Evolutionary conservation across 345 rosid species (phyloP).

Genomic region (Noccaea caerulescens): DNA sequence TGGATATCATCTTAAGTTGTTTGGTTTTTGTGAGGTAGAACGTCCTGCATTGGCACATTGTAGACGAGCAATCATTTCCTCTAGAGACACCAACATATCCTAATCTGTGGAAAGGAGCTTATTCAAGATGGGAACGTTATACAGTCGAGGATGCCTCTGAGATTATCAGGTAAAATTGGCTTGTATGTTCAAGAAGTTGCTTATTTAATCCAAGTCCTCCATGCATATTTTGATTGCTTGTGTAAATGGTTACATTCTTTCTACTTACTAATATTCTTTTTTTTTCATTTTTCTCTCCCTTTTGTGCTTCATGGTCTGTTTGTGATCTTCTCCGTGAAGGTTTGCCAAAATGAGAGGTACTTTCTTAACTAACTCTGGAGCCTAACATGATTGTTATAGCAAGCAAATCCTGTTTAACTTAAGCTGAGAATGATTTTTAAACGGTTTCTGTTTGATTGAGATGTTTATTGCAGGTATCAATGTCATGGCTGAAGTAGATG

Average conservation of each 20-base stretch:
- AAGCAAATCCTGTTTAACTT: not conserved
- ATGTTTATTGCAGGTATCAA: constrained; percentile 66
- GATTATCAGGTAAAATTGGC: constrained; percentile 69
- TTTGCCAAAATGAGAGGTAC: constrained; percentile 95
- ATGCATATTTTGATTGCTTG: not conserved
- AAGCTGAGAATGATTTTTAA: constrained; percentile 18
- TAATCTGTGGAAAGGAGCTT: constrained; percentile 89
- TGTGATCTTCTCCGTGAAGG: constrained; percentile 54
- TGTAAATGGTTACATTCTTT: constrained; percentile 6
- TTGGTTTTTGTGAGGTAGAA: constrained; percentile 67
- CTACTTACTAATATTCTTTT: constrained; percentile 38
- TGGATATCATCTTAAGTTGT: not conserved
- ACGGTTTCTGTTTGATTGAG: not conserved
- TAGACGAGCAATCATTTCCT: constrained; percentile 92
- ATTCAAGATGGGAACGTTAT: constrained; percentile 87
- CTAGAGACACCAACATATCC: constrained; percentile 84
- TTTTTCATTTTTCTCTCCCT: constrained; percentile 22
- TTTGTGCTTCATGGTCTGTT: not conserved
- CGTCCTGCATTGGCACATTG: constrained; percentile 97
- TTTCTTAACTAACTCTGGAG: constrained; percentile 23
- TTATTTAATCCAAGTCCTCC: constrained; percentile 2
- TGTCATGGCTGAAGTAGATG: constrained; percentile 93
- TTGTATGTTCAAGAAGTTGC: not conserved
- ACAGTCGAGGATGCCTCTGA: constrained; percentile 89
- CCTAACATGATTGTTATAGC: constrained; percentile 14